Evolutionary conservation across 2,329 filamentous ascomycete species (phyloP).

Genomic region (Teratosphaeria viscida): DNA sequence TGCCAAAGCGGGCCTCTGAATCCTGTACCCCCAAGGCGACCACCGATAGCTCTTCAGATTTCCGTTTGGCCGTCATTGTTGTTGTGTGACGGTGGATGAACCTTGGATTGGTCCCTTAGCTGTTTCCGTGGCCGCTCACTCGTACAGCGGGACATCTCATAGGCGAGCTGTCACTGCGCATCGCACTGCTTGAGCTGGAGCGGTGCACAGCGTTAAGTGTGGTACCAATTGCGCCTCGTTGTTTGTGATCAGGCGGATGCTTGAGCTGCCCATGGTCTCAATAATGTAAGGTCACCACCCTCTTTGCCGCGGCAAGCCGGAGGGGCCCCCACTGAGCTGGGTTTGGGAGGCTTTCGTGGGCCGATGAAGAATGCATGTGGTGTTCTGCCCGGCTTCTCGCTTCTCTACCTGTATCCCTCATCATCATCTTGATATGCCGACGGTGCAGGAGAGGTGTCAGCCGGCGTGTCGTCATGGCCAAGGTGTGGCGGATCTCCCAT

Average conservation of each 20-base stretch:
- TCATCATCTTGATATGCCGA: neutral
- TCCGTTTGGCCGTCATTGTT: slow-evolving; percentile 10
- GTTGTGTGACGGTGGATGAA: neutral
- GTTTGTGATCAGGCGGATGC: neutral
- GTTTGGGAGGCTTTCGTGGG: neutral
- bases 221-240: neutral
- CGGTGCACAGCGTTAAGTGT: neutral
- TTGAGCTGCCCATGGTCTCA: neutral
- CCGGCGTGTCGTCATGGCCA: neutral
- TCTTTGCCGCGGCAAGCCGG: neutral
- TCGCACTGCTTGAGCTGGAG: neutral
- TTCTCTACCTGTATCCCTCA: neutral
- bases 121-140: neutral
- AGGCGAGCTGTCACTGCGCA: neutral
- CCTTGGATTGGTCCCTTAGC: neutral
- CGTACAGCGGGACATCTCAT: neutral
- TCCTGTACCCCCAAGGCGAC: slow-evolving; percentile 16
- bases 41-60: slow-evolving; percentile 13
- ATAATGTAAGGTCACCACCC: neutral
- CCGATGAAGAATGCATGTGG: too few species aligned
- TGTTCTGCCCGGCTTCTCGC: neutral
- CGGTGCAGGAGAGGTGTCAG: neutral
- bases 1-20: slow-evolving; percentile 17
- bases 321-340: neutral
- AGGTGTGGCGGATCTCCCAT: neutral